Base-by-base conservation (phyloP, 1,139 yeast species). In the Ashbya aceris region DNA sequence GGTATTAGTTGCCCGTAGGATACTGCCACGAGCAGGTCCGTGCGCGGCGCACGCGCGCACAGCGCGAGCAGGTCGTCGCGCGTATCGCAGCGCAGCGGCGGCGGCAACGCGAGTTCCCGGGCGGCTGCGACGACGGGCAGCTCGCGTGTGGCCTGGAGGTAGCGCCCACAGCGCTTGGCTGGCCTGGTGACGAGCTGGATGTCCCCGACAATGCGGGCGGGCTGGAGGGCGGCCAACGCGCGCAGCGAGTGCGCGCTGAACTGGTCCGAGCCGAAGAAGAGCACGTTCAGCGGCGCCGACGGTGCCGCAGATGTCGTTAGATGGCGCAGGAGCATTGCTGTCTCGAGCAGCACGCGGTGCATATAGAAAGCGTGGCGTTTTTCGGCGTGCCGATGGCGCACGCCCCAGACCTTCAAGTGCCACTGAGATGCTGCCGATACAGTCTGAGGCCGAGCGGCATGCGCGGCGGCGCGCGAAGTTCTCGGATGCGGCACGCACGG, bases 1-100 rank as follows among this genome's bases (percentile, higher is more conserved):
- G 97, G 96, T 6, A 91, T 85, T 38, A 89, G 66, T 41, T 70
- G 70, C 0, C 98, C 98, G 58, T 78, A 91, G 0, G 96, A 86
- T 1, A 87, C 97, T 0, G 97, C 96, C 23, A 91, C 70, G 0
- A 87, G 81, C 50, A 87, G 58, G 50, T 83, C 75, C 55, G 72
- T 83, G 2, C 55, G 46, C 1, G 12, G 36, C 28, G 39, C n/a
- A 1, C 44, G 40, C 0, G 46, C 42, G 11, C 55, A 42, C 13
- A 63, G 49, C 0, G 53, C 55, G n/a, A 61, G 45, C 42, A 87
- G 77, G 28, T 85, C 89, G 0, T 55, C 44, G 1, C 62, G 58
- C 0, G 73, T 55, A 45, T 86, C 95, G 1, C 89, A 93, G 33
- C 83, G 57, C 6, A 69, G 58, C 2, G 80, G 58, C 2, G 64